These are phyloP conservation scores for Citrus sp. DNA, from an alignment of 345 rosid genomes.

Conservation along the genomic window DNA sequence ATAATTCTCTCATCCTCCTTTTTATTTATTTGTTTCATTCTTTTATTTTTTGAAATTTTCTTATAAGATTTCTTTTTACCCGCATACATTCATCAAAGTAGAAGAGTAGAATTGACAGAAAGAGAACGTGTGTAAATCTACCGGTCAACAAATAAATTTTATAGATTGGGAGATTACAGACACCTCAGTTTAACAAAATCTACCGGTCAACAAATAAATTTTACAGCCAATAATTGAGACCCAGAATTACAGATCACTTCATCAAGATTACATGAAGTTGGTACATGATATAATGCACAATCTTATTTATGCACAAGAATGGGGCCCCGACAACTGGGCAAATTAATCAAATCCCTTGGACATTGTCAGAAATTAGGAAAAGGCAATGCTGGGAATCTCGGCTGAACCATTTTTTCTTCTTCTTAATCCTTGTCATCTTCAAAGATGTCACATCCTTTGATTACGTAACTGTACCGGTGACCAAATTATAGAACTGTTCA, in stretches of 20 bases:
- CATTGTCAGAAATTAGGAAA: slow-evolving; percentile 67
- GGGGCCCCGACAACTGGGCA: not conserved
- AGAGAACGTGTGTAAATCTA: not conserved
- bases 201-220: slow-evolving; percentile 6
- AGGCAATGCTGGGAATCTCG: slow-evolving; percentile 57
- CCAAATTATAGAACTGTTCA: slow-evolving; percentile 79
- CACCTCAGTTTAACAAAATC: slow-evolving; percentile 3
- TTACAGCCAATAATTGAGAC: not conserved
- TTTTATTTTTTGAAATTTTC: no score
- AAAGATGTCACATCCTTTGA: slow-evolving; percentile 30
- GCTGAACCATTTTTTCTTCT: slow-evolving; percentile 40
- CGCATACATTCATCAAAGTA: not conserved
- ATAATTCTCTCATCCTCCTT: no score
- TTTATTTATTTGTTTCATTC: no score
- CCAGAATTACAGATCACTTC: not conserved
- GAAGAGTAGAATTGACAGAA: not conserved
- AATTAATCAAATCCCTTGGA: slow-evolving; percentile 74
- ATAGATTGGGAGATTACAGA: not conserved
- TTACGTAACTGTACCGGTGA: slow-evolving; percentile 53
- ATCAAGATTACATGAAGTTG: slow-evolving; percentile 9
- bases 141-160: no score
- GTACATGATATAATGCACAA: not conserved
- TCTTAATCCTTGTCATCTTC: slow-evolving; percentile 64
- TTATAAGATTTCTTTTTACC: no score
- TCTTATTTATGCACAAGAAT: slow-evolving; percentile 20